Base-by-base conservation (phyloP, 129 eudicot genomes). In the Smallanthus sonchifolius region DNA sequence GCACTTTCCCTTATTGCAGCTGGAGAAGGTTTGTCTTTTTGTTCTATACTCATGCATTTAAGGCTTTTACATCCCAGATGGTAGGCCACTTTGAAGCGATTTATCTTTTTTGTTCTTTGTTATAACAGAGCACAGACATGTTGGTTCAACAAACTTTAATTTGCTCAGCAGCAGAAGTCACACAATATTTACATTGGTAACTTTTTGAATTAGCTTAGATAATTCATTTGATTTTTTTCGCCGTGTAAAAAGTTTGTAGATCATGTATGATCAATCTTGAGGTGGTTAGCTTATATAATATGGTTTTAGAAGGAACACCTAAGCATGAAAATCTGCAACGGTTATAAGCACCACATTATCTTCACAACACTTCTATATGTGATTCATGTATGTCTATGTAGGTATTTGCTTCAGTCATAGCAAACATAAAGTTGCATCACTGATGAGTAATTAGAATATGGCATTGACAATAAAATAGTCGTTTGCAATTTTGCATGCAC, bases 91-190 rank as follows among this genome's bases (percentile, higher is more conserved):
- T 48, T 15, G 15, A 74, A 74, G 5, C 2, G 40, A 67, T 75
- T 16, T 77, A 66, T 5, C 16, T 14, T 78, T 70, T 32, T 76
- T 79, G 37, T 32, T 55, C 69, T 75, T 76, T 59, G 48, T 47
- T 73, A 17, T 76, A 51, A 79, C 96, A 94, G 99, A 94, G 83
- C 99, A 94, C 85, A 86, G 99, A 70, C 99, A 94, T 84, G 99
- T 94, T 67, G 99, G 99, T 77, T 94, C 99, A 13, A 94, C 99
- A 68, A 94, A 94, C 78, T 94, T 94, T 77, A 94, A 94, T 86
- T 67, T 91, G 59, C 96, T 77, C 73, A 94, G 99, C 88, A 94
- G 99, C 87, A 88, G 99, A 86, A 94, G 99, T 78, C 99, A 94
- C 86, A 94, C 99, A 69, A 94, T 94, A 80, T 94, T 94, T 81